Conservation (phyloP, 1,139 yeast genomes). For the Lizanozyma gosingica region DNA sequence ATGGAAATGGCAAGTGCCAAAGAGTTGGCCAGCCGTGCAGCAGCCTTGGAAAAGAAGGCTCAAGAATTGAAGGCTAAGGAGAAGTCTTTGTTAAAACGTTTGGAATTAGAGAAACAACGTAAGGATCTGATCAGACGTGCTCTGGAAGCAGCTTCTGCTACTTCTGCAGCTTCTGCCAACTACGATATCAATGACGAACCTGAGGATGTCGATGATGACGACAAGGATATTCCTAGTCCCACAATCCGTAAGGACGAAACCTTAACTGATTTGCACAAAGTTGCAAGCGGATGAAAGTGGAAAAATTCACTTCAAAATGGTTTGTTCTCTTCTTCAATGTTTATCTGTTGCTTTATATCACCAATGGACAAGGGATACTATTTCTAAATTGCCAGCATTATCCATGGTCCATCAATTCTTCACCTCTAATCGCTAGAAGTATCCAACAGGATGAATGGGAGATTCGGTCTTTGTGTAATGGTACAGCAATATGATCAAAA, state of each 20-base stretch:
- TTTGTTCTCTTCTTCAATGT: too few species aligned
- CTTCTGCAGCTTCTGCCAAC: neutral
- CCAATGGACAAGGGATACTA: too few species aligned
- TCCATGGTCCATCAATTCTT: too few species aligned
- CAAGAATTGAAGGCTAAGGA: slow-evolving; percentile 65
- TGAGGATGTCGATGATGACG: too few species aligned
- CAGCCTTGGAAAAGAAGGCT: slow-evolving; percentile 68
- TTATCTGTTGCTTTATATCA: too few species aligned
- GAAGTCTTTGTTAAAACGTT: slow-evolving; percentile 35
- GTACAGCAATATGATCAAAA: too few species aligned
- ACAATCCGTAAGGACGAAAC: slow-evolving; percentile 28
- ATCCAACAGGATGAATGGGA: too few species aligned
- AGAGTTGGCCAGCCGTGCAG: slow-evolving; percentile 63
- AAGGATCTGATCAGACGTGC: neutral
- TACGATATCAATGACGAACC: neutral
- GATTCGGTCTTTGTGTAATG: too few species aligned
- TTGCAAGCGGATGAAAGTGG: slow-evolving; percentile 10
- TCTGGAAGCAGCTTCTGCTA: neutral
- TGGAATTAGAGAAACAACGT: slow-evolving; percentile 16
- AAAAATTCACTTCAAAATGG: too few species aligned
- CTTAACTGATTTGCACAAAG: slow-evolving; percentile 29
- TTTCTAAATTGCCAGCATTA: too few species aligned
- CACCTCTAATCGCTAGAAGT: too few species aligned
- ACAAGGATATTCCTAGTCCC: neutral
- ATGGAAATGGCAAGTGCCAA: slow-evolving; percentile 70